phyloP scores from a whole-genome alignment of 2,329 filamentous ascomycete species.

The Salinomyces thailandicus region DNA sequence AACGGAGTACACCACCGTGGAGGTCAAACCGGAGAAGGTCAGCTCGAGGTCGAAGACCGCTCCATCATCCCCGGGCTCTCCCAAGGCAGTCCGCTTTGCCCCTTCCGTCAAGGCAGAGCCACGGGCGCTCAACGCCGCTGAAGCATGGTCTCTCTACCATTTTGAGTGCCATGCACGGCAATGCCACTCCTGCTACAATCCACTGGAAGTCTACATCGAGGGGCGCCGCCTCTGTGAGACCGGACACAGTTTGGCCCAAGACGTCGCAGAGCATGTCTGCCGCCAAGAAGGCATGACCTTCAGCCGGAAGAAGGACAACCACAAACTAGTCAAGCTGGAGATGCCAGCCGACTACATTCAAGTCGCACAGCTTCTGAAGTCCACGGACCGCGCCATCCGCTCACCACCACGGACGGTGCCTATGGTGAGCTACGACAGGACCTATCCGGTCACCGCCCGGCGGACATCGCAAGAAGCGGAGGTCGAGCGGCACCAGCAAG shows the following conservation, averaged over 20 bases:
- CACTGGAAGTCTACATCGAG: conserved; percentile 32
- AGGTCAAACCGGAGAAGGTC: conserved; percentile 15
- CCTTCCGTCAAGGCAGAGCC: conserved; percentile 24
- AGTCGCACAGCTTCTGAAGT: conserved; percentile 30
- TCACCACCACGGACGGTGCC: conserved; percentile 22
- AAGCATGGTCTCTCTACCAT: conserved; percentile 38
- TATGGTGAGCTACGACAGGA: conserved; percentile 35
- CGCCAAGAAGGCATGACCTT: conserved; percentile 25
- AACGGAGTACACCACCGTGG: conserved; percentile 16
- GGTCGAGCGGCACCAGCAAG: conserved; percentile 8
- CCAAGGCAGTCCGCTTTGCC: conserved; percentile 24
- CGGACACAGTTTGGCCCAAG: conserved; percentile 35
- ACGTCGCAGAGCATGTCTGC: conserved; percentile 37
- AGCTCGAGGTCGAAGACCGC: conserved; percentile 11
- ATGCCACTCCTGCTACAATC: conserved; percentile 36
- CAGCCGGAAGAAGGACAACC: conserved; percentile 20
- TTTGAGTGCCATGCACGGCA: conserved; percentile 38
- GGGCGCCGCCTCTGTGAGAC: conserved; percentile 33
- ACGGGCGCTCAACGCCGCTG: conserved; percentile 31
- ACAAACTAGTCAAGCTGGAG: conserved; percentile 37
- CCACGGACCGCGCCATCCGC: conserved; percentile 32
- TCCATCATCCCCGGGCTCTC: conserved; percentile 17
- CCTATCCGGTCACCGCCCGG: conserved; percentile 33
- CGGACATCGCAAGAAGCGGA: conserved; percentile 18
- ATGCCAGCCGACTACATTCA: conserved; percentile 33